A percentile compares a stretch with the other conserved stretches of the same genome.
These are phyloP conservation scores for Strigomonas galati DNA, from an alignment of 208 protist genomes.

Conservation along the genomic window DNA sequence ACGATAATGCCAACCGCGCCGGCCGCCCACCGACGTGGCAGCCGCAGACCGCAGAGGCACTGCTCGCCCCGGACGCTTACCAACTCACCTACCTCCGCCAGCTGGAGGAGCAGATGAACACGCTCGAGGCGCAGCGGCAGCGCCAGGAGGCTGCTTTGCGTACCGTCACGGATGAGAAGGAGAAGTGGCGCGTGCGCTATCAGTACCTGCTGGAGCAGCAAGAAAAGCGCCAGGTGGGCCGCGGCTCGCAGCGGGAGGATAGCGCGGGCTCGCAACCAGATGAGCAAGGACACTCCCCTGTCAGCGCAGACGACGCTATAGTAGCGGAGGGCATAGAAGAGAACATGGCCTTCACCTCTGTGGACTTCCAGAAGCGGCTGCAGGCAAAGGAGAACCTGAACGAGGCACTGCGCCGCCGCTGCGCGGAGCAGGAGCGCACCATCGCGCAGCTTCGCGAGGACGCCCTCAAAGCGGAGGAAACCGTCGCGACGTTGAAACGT, in stretches of 20 bases:
- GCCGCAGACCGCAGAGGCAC: background rate
- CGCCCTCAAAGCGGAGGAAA: conserved; percentile 31
- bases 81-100: background rate
- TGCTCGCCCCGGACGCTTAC: background rate
- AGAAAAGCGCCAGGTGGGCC: background rate
- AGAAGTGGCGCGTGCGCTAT: background rate
- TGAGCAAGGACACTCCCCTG: too few species aligned
- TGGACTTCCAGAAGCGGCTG: background rate
- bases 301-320: too few species aligned
- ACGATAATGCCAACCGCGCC: background rate
- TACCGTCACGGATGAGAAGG: background rate
- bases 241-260: too few species aligned
- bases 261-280: too few species aligned
- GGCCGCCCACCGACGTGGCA: background rate
- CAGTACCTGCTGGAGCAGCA: background rate
- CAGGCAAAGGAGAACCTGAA: background rate
- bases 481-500: conserved; percentile 40
- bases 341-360: too few species aligned
- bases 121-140: background rate
- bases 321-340: too few species aligned
- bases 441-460: conserved; percentile 41
- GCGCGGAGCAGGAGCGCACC: background rate
- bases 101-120: background rate
- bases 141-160: background rate
- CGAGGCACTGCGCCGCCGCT: background rate